These are phyloP conservation scores for Colletotrichum sp. DNA, from an alignment of 2,329 filamentous ascomycete species.

Conservation along the genomic window DNA sequence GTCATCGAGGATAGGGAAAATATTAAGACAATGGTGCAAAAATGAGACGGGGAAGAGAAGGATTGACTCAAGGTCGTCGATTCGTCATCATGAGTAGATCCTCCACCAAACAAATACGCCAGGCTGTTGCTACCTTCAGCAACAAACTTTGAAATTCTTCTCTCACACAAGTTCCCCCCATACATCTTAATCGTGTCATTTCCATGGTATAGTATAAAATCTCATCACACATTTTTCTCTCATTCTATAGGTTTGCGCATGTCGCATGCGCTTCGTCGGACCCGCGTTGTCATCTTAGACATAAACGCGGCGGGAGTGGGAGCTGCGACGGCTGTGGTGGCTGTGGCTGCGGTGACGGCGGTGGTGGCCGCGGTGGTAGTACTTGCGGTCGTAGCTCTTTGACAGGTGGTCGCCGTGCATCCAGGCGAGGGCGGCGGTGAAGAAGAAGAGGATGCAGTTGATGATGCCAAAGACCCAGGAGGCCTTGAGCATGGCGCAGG, in stretches of 20 bases:
- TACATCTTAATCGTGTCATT: constrained; percentile 7
- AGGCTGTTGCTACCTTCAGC: background rate
- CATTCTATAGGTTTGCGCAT: background rate
- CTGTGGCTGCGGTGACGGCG: constrained; percentile 40
- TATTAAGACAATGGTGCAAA: background rate
- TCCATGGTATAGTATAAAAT: background rate
- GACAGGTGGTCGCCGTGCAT: constrained; percentile 53
- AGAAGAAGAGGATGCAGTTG: constrained; percentile 80
- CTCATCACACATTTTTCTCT: background rate
- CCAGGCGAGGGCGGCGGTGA: constrained; percentile 75
- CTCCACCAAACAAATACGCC: background rate
- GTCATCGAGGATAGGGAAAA: background rate
- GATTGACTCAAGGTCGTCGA: background rate
- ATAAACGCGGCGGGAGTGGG: constrained; percentile 26
- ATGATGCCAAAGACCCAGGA: constrained; percentile 90
- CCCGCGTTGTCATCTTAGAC: constrained; percentile 3
- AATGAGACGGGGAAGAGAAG: background rate
- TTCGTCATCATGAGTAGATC: constrained; percentile 8
- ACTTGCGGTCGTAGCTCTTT: constrained; percentile 50
- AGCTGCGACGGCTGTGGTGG: constrained; percentile 30
- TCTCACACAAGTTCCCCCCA: background rate
- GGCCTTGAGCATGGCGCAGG: constrained; percentile 91
- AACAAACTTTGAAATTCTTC: background rate
- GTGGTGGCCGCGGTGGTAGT: constrained; percentile 25
- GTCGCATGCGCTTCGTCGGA: background rate